Conservation (phyloP, 306 rosid genomes). For the Pterocarpus santalinus region DNA sequence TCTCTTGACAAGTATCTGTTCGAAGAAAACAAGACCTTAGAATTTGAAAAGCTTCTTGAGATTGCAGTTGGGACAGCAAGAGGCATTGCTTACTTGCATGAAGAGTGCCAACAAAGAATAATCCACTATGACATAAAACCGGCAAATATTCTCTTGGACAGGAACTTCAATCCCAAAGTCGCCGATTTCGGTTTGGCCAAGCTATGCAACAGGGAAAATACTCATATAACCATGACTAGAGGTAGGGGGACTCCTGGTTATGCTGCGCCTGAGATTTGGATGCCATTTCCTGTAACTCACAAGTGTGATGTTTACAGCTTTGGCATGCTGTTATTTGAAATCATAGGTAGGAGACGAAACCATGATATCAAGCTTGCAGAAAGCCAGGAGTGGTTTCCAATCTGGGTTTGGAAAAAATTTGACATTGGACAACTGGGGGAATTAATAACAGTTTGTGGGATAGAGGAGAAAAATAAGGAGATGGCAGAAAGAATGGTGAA, state of each 20-base stretch:
- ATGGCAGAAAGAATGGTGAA: slow-evolving; percentile 51
- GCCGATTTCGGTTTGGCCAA: slow-evolving; percentile 71
- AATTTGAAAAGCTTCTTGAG: slow-evolving; percentile 55
- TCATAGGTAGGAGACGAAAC: slow-evolving; percentile 61
- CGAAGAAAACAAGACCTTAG: slow-evolving; percentile 41
- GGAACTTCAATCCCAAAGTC: slow-evolving; percentile 54
- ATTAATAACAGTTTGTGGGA: slow-evolving; percentile 40
- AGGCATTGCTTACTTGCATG: slow-evolving; percentile 63
- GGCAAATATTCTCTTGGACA: slow-evolving; percentile 60
- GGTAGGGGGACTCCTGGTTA: slow-evolving; percentile 70
- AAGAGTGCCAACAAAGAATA: slow-evolving; percentile 61
- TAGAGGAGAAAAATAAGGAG: slow-evolving; percentile 51
- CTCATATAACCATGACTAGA: slow-evolving; percentile 54
- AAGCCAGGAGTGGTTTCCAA: slow-evolving; percentile 64
- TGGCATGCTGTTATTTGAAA: slow-evolving; percentile 64
- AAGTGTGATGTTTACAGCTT: slow-evolving; percentile 71
- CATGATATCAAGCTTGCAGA: slow-evolving; percentile 32
- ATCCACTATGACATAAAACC: slow-evolving; percentile 71
- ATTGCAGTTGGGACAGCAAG: slow-evolving; percentile 62
- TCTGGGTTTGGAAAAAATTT: slow-evolving; percentile 53
- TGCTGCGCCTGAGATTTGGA: slow-evolving; percentile 65
- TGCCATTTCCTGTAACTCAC: slow-evolving; percentile 56
- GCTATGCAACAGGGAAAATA: slow-evolving; percentile 52
- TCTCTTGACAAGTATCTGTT: slow-evolving; percentile 61
- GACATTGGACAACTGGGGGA: slow-evolving; percentile 41